Conservation (phyloP, 768 basidiomycete genomes). For the Lactarius pseudohatsudake region DNA sequence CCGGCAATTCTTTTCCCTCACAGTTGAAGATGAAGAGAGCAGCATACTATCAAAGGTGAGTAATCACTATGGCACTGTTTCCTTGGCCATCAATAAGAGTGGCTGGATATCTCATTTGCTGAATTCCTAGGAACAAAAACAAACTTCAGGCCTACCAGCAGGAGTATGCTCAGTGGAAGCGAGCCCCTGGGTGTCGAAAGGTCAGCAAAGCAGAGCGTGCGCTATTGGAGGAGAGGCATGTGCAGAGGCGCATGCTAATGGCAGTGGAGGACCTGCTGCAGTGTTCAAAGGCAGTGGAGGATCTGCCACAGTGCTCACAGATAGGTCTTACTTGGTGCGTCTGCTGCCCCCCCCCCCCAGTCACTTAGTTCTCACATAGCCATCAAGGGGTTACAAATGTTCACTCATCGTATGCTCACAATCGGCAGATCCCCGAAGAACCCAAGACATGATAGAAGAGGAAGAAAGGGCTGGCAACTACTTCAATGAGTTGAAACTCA, state of each 20-base stretch:
- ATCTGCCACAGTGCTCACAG: neutral
- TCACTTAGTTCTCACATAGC: no score
- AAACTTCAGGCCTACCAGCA: neutral
- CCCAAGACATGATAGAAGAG: no score
- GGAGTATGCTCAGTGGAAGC: neutral
- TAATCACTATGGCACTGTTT: neutral
- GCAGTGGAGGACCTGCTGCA: neutral
- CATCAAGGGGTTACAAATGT: no score
- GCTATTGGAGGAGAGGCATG: neutral
- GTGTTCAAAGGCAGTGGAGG: neutral
- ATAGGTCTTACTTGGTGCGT: neutral
- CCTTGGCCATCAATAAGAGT: no score
- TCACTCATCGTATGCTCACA: no score
- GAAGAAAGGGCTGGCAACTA: no score
- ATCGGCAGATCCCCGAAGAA: no score
- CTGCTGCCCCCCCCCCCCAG: no score
- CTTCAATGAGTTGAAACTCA: no score
- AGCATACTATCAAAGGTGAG: neutral
- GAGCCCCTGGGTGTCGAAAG: neutral
- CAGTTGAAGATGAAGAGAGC: neutral
- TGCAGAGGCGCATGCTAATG: neutral
- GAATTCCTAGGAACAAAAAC: neutral
- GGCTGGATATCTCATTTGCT: neutral
- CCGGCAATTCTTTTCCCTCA: neutral
- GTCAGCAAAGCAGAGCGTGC: neutral